Base-by-base conservation (phyloP, 2,329 filamentous ascomycete species). In the Ophiognomonia clavigignenti-juglandacearum region DNA sequence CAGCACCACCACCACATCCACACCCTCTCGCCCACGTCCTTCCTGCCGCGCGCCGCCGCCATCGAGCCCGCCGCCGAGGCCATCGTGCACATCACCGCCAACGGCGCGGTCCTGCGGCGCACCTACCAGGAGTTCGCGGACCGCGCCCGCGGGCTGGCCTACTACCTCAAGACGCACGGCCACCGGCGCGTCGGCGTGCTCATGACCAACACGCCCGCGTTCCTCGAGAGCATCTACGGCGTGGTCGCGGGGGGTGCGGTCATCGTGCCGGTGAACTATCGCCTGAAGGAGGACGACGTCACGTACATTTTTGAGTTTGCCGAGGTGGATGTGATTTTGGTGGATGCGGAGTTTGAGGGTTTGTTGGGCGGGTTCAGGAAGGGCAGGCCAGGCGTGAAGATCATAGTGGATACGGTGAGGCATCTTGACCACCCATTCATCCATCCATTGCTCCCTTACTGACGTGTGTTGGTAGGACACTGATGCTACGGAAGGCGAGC, bases 171-270 rank as follows among this genome's bases (percentile, higher is more conserved):
- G 56, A 88, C 87, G 64, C 80, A 87, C 60, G 76, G 78, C 4
- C 82, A 81, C 59, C 85, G 81, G 59, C 78, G 87, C 50, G 86
- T 97, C 6, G 93, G 93, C 6, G 84, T 98, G 39, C 73, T 98
- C 10, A 84, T 83, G 8, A 88, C 93, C 3, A 98, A 98, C 63
- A 98, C 93, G 1, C 93, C 93, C 0, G 91, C 91, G 0, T 97
- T 97, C 59, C 73, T 98, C 23, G 92, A 97, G 68, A 80, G 83
- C 6, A 88, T 96, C 52, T 98, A 88, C 61, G 93, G 87, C 2
- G 85, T 96, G 56, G 84, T 83, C 1, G 91, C 87, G 1, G 87
- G 87, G 0, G 89, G 89, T 1, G 87, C 76, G 7, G 79, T 95
- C 20, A 82, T 90, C 52, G 86, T 96, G 44, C 77, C 77, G 2